Conservation (phyloP, 176 grass and related monocot species). For the Chloris gayana region DNA sequence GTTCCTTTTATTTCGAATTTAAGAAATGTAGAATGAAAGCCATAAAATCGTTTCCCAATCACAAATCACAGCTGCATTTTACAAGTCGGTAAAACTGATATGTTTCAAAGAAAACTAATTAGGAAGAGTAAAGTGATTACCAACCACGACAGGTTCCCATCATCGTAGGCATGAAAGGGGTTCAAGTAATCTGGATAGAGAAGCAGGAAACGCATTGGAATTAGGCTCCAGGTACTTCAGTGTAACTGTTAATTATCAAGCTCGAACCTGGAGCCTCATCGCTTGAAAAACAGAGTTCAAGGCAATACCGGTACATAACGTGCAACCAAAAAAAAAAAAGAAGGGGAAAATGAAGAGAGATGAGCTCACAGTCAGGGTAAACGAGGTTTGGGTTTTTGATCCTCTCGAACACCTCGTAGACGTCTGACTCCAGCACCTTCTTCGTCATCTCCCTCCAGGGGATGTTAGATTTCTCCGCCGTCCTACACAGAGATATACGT, state of each 20-base stretch:
- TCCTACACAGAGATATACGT: slow-evolving; percentile 33
- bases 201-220: slow-evolving; percentile 4
- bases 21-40: background rate
- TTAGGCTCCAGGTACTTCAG: background rate
- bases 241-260: background rate
- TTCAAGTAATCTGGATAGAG: slow-evolving; percentile 73
- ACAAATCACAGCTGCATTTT: background rate
- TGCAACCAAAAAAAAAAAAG: background rate
- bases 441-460: slow-evolving; percentile 85
- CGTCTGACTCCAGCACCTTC: slow-evolving; percentile 73
- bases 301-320: background rate
- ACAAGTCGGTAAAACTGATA: background rate
- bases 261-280: no score
- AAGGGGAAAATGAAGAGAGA: background rate
- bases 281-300: no score
- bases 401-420: slow-evolving; percentile 68
- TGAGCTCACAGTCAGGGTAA: slow-evolving; percentile 77
- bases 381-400: slow-evolving; percentile 62
- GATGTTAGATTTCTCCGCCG: slow-evolving; percentile 78
- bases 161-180: slow-evolving; percentile 88
- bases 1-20: background rate
- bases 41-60: background rate
- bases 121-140: slow-evolving; percentile 38
- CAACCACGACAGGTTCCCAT: slow-evolving; percentile 96
- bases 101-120: background rate